Evolutionary conservation across 2,329 filamentous ascomycete species (phyloP).

Genomic region (Ampelomyces quisqualis): DNA sequence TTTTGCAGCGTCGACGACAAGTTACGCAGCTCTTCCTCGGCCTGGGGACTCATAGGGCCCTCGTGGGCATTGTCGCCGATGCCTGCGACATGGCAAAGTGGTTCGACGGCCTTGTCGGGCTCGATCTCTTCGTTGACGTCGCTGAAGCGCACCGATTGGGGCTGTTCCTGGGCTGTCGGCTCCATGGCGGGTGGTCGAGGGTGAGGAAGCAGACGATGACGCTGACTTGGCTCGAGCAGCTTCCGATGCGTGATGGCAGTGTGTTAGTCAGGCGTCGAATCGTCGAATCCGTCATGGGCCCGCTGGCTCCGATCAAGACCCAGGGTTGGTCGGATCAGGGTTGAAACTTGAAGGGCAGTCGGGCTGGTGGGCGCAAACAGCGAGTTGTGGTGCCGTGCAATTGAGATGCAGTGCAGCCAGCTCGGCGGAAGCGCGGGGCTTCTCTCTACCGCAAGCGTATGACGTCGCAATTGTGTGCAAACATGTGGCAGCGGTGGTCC

Average conservation of each 20-base stretch:
- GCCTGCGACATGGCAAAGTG: slow-evolving; percentile 33
- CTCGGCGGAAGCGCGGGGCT: background rate
- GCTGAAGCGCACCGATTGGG: slow-evolving; percentile 45
- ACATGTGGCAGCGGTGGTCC: background rate
- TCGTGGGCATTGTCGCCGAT: slow-evolving; percentile 20
- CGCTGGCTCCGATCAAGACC: slow-evolving; percentile 5
- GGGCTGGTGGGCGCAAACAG: background rate
- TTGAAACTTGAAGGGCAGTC: slow-evolving; percentile 1
- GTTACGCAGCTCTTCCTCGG: slow-evolving; percentile 66
- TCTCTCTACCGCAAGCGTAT: background rate
- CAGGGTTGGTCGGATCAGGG: slow-evolving; percentile 2
- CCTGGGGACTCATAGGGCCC: slow-evolving; percentile 46
- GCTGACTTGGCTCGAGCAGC: slow-evolving; percentile 19
- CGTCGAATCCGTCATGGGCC: slow-evolving; percentile 11
- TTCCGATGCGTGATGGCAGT: slow-evolving; percentile 21
- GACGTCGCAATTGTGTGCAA: background rate
- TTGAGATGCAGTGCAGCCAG: slow-evolving; percentile 3
- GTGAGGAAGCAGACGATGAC: slow-evolving; percentile 20
- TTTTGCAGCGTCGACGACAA: slow-evolving; percentile 72
- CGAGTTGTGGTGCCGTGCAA: background rate
- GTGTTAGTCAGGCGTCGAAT: slow-evolving; percentile 13
- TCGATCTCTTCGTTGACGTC: slow-evolving; percentile 44
- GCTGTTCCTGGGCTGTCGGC: slow-evolving; percentile 24
- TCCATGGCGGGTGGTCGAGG: slow-evolving; percentile 27
- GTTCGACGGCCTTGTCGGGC: slow-evolving; percentile 36